These are phyloP conservation scores for Rhodofomes roseus DNA, from an alignment of 1,284 basidiomycete genomes.

Conservation along the genomic window DNA sequence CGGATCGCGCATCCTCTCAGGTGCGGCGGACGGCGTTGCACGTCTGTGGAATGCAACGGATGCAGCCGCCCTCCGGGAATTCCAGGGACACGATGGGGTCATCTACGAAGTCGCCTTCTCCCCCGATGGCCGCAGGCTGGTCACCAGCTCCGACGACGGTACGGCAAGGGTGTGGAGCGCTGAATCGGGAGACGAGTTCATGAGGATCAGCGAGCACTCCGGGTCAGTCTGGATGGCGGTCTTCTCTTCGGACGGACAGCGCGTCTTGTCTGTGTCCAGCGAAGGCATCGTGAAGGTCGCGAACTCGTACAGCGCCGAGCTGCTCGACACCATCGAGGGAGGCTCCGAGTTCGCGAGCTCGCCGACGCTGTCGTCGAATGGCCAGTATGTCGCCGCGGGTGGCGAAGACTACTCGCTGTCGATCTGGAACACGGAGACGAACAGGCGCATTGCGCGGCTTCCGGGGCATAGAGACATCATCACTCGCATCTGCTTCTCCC, in stretches of 20 bases:
- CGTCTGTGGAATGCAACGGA: constrained; percentile 18
- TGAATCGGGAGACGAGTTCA: constrained; percentile 16
- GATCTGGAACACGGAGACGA: constrained; percentile 3
- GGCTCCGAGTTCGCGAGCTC: constrained; percentile 13
- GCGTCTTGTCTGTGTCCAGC: constrained; percentile 14
- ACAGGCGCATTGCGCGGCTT: background rate
- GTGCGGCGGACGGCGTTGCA: constrained; percentile 16
- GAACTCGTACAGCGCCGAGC: constrained; percentile 16
- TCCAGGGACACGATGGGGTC: constrained; percentile 13
- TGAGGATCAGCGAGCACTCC: constrained; percentile 13
- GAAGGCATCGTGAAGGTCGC: constrained; percentile 13
- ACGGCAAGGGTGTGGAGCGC: constrained; percentile 17
- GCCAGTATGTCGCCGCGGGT: background rate
- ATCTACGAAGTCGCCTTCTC: constrained; percentile 21
- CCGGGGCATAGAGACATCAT: constrained; percentile 1
- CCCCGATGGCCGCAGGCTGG: constrained; percentile 18
- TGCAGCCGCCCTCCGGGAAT: background rate
- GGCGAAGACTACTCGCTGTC: background rate
- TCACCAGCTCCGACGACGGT: constrained; percentile 22
- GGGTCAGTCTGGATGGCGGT: constrained; percentile 14
- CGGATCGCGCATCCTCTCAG: constrained; percentile 16
- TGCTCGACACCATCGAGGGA: constrained; percentile 9
- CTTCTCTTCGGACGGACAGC: constrained; percentile 14
- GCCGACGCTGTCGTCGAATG: constrained; percentile 11
- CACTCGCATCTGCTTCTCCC: constrained; percentile 3